Evolutionary conservation across 257 asterid genomes (phyloP).

Genomic region (Petunia axillaris): DNA sequence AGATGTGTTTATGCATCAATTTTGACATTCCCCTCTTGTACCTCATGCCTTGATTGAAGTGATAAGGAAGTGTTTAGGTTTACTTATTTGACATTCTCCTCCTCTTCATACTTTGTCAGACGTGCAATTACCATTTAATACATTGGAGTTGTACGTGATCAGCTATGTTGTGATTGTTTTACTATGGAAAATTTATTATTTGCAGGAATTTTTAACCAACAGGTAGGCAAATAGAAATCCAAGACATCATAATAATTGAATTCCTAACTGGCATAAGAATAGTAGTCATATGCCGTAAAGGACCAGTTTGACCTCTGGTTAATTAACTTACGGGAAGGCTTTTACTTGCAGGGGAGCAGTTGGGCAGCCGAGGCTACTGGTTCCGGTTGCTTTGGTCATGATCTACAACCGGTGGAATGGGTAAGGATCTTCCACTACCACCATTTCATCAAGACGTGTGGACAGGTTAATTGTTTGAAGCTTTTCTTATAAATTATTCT

Average conservation of each 20-base stretch:
- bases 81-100: background rate
- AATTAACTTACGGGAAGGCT: constrained; percentile 22
- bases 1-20: background rate
- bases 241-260: background rate
- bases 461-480: background rate
- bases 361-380: constrained; percentile 86
- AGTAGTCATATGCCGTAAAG: background rate
- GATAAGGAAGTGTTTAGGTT: background rate
- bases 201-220: background rate
- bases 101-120: background rate
- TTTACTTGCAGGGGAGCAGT: constrained; percentile 74
- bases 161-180: background rate
- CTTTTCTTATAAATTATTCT: background rate
- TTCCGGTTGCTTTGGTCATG: constrained; percentile 90
- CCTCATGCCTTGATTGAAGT: background rate
- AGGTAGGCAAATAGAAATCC: background rate
- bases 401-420: constrained; percentile 85
- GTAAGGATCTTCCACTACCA: constrained; percentile 43
- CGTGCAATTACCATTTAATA: background rate
- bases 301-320: background rate
- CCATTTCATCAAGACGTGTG: background rate
- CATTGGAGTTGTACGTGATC: background rate
- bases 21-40: background rate
- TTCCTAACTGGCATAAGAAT: background rate
- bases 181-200: background rate